Base-by-base conservation (phyloP, 2,329 filamentous ascomycete species). In the Colletotrichum endophyticum region DNA sequence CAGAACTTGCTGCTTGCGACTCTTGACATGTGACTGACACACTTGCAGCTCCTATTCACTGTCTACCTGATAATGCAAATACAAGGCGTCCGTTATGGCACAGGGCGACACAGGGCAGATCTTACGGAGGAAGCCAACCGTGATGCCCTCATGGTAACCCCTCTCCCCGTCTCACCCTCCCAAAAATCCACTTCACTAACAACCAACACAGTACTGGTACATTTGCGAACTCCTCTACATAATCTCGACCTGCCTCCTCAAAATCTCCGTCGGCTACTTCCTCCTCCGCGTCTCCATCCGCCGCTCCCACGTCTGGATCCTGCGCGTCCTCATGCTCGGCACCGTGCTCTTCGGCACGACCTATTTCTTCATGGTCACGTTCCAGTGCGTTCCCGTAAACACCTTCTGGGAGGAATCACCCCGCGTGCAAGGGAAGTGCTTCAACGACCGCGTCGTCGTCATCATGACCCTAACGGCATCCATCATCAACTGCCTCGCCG, bases 231-330 rank as follows among this genome's bases (percentile, higher is more conserved):
- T 84, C 1, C 80, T 85, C 32, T 88, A 88, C 74, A 83, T 87
- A 28, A 71, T 86, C 12, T 80, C 81, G 2, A 84, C 82, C 70
- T 78, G 77, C 30, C 77, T 78, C 27, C 77, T 78, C 69, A 88
- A 88, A 74, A 80, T 87, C 15, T 88, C 86, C 28, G 86, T 88
- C 75, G 85, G 84, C 19, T 84, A 81, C 74, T 86, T 87, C 71
- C 82, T 88, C 32, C 81, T 87, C 16, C 86, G 87, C 70, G 84
- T 88, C 68, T 84, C 85, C 15, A 80, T 84, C 73, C 79, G 81
- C 19, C 81, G 80, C n/a, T 22, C 64, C 49, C 77, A 88, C 73
- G 78, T 82, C 25, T 82, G 80, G 79, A 84, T 86, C 66, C 76
- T 88, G 27, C 84, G 85, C 66, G 28, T 78, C 2, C 82, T 84